Percentiles rank a stretch among this genome's conserved stretches.
Conservation (phyloP, 176 grass and related monocot genomes). For the Elaeis guineensis region DNA sequence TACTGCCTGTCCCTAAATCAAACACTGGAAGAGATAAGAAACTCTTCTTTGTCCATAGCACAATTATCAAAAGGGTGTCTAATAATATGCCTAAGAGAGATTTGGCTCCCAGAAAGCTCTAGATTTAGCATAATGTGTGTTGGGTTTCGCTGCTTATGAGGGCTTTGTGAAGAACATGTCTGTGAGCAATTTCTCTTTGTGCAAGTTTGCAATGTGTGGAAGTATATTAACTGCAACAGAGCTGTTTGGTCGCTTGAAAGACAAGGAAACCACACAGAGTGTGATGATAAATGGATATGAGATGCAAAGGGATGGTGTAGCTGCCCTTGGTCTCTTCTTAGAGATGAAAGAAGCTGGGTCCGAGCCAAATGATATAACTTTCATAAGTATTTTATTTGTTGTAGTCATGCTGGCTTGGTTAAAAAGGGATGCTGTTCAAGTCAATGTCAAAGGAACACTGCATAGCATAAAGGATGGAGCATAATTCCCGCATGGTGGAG, state of each 20-base stretch:
- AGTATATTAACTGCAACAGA: conserved; percentile 41
- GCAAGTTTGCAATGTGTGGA: conserved; percentile 46
- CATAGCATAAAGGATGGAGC: conserved; percentile 48
- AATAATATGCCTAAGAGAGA: conserved; percentile 39
- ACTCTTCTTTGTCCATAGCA: no score
- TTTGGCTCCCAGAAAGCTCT: conserved; percentile 40
- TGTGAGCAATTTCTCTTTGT: conserved; percentile 45
- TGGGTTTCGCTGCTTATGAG: conserved; percentile 21
- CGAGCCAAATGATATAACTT: conserved; percentile 49
- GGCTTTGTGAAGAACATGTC: conserved; percentile 13
- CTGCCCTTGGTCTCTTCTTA: conserved; percentile 44
- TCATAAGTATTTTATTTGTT: conserved; percentile 53
- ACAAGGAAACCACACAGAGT: conserved; percentile 53
- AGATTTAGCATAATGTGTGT: conserved; percentile 36
- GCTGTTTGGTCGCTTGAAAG: conserved; percentile 30
- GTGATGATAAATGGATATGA: conserved; percentile 62
- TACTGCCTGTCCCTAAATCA: no score
- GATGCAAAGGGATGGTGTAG: conserved; percentile 42
- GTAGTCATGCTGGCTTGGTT: conserved; percentile 47
- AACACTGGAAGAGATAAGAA: no score
- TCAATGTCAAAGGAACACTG: conserved; percentile 35
- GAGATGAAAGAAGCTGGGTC: conserved; percentile 36
- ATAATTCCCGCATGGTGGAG: conserved; percentile 66
- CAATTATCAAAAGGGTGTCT: conserved; percentile 24
- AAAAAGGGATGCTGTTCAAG: conserved; percentile 45